phyloP scores from a whole-genome alignment of 768 basidiomycete genomes.

The Thelephora ganbajun region DNA sequence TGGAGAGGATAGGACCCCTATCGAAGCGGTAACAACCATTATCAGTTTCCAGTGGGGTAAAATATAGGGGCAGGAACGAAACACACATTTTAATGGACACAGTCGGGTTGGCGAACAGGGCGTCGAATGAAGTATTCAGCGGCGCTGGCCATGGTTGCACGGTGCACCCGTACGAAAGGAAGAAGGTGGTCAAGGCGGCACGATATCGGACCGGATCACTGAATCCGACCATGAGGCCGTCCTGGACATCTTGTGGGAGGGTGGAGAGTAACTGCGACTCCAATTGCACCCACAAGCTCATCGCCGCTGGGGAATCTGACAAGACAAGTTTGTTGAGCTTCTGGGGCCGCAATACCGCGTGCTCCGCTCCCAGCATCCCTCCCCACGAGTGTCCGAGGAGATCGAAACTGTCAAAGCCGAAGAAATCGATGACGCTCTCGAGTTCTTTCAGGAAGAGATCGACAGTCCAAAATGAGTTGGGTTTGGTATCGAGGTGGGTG shows the following conservation, averaged over 20 bases:
- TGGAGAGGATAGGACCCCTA: constrained; percentile 7
- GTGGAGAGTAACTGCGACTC: no score
- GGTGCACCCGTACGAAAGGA: constrained; percentile 27
- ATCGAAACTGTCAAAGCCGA: constrained; percentile 30
- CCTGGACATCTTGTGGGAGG: constrained; percentile 2
- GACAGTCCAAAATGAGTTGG: no score
- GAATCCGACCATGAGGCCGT: constrained; percentile 15
- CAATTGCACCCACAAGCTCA: constrained; percentile 10
- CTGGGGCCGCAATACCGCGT: constrained; percentile 7
- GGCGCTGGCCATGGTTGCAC: constrained; percentile 17
- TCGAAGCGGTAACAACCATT: no score
- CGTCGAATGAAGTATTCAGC: no score
- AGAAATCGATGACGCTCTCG: no score
- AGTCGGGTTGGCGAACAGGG: no score
- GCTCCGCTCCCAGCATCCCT: constrained; percentile 29
- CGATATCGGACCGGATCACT: constrained; percentile 26
- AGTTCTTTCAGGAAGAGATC: no score
- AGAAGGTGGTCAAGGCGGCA: constrained; percentile 25
- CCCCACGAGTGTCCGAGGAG: constrained; percentile 30
- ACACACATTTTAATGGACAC: no score
- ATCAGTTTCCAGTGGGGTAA: no score
- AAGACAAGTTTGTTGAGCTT: no score
- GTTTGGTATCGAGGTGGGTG: constrained; percentile 37
- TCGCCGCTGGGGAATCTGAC: no score
- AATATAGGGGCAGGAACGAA: no score